Percentiles rank a stretch among this genome's conserved stretches.
These are phyloP conservation scores for Scutellaria baicalensis DNA, from an alignment of 257 asterid genomes.

Conservation along the genomic window DNA sequence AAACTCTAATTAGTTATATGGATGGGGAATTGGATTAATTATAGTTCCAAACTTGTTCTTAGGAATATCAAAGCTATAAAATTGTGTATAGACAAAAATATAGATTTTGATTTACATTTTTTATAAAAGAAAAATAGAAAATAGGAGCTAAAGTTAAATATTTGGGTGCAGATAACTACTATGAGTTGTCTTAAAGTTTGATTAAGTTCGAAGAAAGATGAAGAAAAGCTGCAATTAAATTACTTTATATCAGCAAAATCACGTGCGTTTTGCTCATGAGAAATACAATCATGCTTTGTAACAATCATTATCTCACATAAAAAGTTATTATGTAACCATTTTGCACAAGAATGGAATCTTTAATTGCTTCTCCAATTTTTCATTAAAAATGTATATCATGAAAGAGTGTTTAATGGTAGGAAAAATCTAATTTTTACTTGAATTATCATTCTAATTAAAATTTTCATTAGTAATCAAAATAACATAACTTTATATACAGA, in stretches of 20 bases:
- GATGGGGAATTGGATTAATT: too few relatives aligned
- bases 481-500: too few relatives aligned
- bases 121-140: too few relatives aligned
- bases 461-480: too few relatives aligned
- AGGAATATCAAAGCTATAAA: not conserved
- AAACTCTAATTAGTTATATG: too few relatives aligned
- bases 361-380: not conserved
- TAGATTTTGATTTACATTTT: too few relatives aligned
- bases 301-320: conserved; percentile 10
- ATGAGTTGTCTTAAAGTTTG: not conserved
- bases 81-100: not conserved
- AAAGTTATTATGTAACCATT: conserved; percentile 9
- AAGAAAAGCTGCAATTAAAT: conserved; percentile 12
- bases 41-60: too few relatives aligned
- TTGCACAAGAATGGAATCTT: conserved; percentile 21
- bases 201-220: not conserved
- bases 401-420: too few relatives aligned
- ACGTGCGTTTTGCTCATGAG: conserved; percentile 15
- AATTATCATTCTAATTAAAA: too few relatives aligned
- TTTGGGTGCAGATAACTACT: not conserved
- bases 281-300: conserved; percentile 5
- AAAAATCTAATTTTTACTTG: too few relatives aligned
- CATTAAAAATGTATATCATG: too few relatives aligned
- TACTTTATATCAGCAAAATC: conserved; percentile 12
- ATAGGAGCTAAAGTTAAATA: not conserved